Evolutionary conservation across 441 rosid genomes (phyloP).

Genomic region (Gossypium trilobum): DNA sequence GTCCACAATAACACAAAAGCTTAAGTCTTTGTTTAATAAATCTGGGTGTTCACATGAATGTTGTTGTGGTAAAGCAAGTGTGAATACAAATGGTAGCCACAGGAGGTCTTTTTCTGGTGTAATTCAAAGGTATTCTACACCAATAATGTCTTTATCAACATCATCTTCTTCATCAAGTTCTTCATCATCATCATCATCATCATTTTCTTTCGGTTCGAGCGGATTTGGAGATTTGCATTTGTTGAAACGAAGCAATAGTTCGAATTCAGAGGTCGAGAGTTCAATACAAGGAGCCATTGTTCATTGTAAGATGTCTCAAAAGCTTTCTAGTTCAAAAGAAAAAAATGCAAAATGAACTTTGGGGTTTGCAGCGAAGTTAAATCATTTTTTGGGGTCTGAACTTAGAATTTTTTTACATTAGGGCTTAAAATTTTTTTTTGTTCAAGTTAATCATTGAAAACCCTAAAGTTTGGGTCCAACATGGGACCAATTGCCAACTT

Average conservation of each 20-base stretch:
- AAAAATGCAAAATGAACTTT: slow-evolving; percentile 31
- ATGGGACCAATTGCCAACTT: no score
- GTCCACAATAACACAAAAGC: slow-evolving; percentile 43
- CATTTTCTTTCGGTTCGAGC: slow-evolving; percentile 39
- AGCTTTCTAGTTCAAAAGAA: slow-evolving; percentile 23
- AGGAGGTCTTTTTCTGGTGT: slow-evolving; percentile 76
- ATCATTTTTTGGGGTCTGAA: no score
- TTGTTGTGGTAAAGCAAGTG: slow-evolving; percentile 21
- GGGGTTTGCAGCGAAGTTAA: not conserved
- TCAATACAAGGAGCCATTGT: slow-evolving; percentile 82
- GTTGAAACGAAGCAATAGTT: slow-evolving; percentile 57
- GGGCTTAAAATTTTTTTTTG: no score
- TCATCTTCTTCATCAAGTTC: slow-evolving; percentile 37
- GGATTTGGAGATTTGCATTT: slow-evolving; percentile 37
- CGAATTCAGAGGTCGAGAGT: slow-evolving; percentile 49
- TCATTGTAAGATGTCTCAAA: slow-evolving; percentile 68
- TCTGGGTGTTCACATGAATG: slow-evolving; percentile 42
- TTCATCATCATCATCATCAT: slow-evolving; percentile 48
- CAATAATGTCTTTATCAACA: slow-evolving; percentile 33
- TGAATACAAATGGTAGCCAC: slow-evolving; percentile 24
- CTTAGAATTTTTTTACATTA: no score
- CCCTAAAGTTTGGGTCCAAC: no score
- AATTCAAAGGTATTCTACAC: slow-evolving; percentile 35
- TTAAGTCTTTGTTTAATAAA: slow-evolving; percentile 49
- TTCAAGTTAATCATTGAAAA: no score